A percentile compares a stretch with the other conserved stretches of the same genome.
Conservation (phyloP, 2,329 filamentous ascomycete species). For the Dendrostoma leiphaemia region DNA sequence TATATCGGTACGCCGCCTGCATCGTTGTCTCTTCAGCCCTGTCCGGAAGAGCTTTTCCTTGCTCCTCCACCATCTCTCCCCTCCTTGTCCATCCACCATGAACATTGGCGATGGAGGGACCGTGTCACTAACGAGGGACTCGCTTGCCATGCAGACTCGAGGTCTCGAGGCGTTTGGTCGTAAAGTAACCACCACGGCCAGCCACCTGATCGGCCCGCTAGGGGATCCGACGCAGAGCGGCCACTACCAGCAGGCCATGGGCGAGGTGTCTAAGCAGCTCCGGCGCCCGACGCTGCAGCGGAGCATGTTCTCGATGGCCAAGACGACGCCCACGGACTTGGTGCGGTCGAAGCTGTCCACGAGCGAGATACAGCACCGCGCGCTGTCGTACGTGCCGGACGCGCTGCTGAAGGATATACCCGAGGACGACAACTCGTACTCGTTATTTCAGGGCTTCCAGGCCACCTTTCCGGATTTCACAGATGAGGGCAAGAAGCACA, state of each 20-base stretch:
- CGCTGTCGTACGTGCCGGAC: constrained; percentile 83
- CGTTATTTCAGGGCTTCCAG: constrained; percentile 94
- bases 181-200: constrained; percentile 92
- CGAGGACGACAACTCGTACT: constrained; percentile 81
- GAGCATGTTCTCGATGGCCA: constrained; percentile 86
- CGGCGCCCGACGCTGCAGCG: constrained; percentile 81
- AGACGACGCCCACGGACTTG: constrained; percentile 88
- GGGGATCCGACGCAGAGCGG: constrained; percentile 52
- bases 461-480: constrained; percentile 74
- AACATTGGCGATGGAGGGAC: constrained; percentile 5
- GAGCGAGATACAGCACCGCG: constrained; percentile 90
- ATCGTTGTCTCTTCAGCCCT: constrained; percentile 2
- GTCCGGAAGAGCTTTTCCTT: neutral
- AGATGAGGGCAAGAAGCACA: constrained; percentile 69
- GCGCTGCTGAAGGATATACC: constrained; percentile 88
- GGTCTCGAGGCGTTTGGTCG: constrained; percentile 89
- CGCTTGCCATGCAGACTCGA: constrained; percentile 59
- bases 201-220: constrained; percentile 76
- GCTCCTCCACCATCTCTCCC: constrained; percentile 20
- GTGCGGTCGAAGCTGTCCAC: constrained; percentile 89
- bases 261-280: constrained; percentile 85
- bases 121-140: constrained; percentile 13
- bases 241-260: constrained; percentile 85
- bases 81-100: constrained; percentile 17
- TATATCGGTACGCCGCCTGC: constrained; percentile 30